A percentile compares a stretch with the other conserved stretches of the same genome.
Conservation (phyloP, 2,329 filamentous ascomycete species). For the Achaetomium macrosporum region DNA sequence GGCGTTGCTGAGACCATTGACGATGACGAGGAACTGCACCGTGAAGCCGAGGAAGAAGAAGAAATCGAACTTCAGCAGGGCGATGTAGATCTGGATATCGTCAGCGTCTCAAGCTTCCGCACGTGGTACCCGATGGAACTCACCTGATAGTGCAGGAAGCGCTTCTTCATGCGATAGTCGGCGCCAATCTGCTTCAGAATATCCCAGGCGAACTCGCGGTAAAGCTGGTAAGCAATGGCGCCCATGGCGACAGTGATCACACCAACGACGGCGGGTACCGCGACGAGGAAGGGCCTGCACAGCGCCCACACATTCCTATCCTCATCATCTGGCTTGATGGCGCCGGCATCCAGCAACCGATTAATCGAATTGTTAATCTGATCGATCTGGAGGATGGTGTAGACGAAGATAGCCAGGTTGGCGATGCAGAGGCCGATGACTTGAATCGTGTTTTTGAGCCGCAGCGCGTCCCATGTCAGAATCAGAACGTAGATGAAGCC, state of each 20-base stretch:
- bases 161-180: constrained; percentile 92
- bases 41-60: constrained; percentile 99
- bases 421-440: constrained; percentile 91
- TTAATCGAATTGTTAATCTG: constrained; percentile 74
- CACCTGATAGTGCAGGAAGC: constrained; percentile 95
- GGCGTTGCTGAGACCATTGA: constrained; percentile 60
- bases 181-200: constrained; percentile 99
- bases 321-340: constrained; percentile 36
- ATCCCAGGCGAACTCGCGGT: constrained; percentile 98
- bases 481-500: constrained; percentile 89
- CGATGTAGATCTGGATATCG: constrained; percentile 77
- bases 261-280: constrained; percentile 78
- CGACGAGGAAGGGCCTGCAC: constrained; percentile 70
- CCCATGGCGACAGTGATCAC: constrained; percentile 66
- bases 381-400: constrained; percentile 86
- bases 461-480: constrained; percentile 86
- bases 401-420: constrained; percentile 86
- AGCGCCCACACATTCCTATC: constrained; percentile 56
- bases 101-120: background rate
- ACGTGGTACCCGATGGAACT: too few relatives aligned
- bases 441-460: constrained; percentile 97
- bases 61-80: constrained; percentile 96
- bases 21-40: constrained; percentile 93
- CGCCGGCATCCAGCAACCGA: constrained; percentile 40
- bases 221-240: constrained; percentile 86